phyloP scores from a whole-genome alignment of 2,329 filamentous ascomycete species.

The Pseudomassariella vexata region DNA sequence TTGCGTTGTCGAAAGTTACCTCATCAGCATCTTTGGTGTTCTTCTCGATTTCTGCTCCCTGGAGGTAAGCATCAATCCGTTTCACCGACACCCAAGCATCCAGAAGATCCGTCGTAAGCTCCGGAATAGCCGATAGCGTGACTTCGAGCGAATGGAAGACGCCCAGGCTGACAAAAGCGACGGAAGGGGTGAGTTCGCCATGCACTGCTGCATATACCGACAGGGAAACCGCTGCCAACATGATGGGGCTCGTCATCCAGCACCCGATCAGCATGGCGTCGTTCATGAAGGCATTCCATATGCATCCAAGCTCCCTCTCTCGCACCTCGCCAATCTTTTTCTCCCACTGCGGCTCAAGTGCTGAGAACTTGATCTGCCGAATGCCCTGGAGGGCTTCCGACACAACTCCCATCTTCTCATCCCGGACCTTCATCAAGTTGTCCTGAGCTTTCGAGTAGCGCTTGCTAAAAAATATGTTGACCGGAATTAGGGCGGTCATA shows the following conservation, averaged over 20 bases:
- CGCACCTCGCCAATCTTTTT: constrained; percentile 60
- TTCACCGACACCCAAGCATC: constrained; percentile 69
- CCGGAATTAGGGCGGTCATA: constrained; percentile 58
- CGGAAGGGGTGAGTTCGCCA: constrained; percentile 59
- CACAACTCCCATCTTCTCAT: constrained; percentile 69
- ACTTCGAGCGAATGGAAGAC: constrained; percentile 71
- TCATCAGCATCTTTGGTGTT: constrained; percentile 49
- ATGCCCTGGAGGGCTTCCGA: constrained; percentile 75
- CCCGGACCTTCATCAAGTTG: constrained; percentile 67
- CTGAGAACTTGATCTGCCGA: constrained; percentile 79
- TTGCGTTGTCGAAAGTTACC: constrained; percentile 61
- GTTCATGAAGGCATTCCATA: constrained; percentile 61
- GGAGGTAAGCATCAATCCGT: constrained; percentile 67
- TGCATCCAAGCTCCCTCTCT: constrained; percentile 58
- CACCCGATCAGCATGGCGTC: constrained; percentile 60
- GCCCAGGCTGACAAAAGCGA: constrained; percentile 74
- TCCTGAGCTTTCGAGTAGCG: constrained; percentile 61
- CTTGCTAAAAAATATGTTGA: constrained; percentile 64
- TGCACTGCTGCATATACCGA: constrained; percentile 61
- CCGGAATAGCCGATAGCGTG: constrained; percentile 64
- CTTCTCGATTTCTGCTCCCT: constrained; percentile 56
- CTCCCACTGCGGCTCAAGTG: constrained; percentile 70
- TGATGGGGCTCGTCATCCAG: constrained; percentile 69
- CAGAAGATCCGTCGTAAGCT: constrained; percentile 63
- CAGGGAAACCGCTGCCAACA: constrained; percentile 66